These are phyloP conservation scores for Betula pendula DNA, from an alignment of 306 rosid species.

Conservation along the genomic window DNA sequence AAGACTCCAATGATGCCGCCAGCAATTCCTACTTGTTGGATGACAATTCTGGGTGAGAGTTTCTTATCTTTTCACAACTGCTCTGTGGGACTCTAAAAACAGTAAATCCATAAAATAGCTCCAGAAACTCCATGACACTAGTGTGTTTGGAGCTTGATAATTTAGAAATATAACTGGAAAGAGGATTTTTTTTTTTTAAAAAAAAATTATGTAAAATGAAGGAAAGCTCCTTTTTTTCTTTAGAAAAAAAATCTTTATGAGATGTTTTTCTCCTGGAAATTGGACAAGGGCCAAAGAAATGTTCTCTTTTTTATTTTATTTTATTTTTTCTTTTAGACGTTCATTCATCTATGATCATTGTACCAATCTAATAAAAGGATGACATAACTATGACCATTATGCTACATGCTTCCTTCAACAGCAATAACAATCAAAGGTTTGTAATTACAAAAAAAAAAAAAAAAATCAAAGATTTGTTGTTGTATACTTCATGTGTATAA, in stretches of 20 bases:
- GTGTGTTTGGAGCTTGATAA: conserved; percentile 2
- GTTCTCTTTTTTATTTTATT: not conserved
- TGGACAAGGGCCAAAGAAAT: not conserved
- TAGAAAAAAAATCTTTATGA: no score
- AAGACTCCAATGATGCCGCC: conserved; percentile 90
- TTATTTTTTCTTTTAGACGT: not conserved
- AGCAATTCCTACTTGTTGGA: conserved; percentile 98
- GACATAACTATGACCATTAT: not conserved
- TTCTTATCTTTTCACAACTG: not conserved
- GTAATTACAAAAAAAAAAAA: no score
- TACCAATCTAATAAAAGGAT: not conserved
- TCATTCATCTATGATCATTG: not conserved
- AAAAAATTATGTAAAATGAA: not conserved
- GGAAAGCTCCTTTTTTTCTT: not conserved
- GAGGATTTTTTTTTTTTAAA: not conserved
- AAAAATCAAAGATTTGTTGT: no score
- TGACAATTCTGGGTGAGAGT: conserved; percentile 87
- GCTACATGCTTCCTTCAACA: not conserved
- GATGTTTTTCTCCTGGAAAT: not conserved
- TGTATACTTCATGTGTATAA: no score
- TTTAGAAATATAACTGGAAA: not conserved
- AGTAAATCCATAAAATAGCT: not conserved
- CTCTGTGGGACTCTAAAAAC: not conserved
- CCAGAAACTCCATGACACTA: not conserved
- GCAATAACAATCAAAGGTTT: not conserved